Evolutionary conservation across 1,284 basidiomycete genomes (phyloP), one percentile per base, ranked within the genome.

Genomic region (Kalmanozyma brasiliensis): DNA sequence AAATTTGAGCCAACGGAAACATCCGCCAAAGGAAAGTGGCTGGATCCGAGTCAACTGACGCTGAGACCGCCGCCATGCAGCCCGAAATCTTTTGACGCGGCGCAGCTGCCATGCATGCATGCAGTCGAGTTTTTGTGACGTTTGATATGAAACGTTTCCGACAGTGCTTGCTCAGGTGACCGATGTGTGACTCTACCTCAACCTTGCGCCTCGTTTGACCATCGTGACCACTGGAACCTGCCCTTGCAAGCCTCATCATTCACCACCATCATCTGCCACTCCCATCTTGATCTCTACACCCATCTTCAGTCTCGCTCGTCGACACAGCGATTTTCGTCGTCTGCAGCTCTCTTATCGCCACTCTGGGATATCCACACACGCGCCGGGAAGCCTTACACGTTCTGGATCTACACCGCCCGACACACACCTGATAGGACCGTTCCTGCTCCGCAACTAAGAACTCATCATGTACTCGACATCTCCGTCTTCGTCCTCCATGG

Each of bases 391-490:
- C n/a, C n/a, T n/a, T n/a, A n/a, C n/a, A n/a, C n/a, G n/a, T n/a
- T n/a, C n/a, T n/a, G n/a, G n/a, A n/a, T n/a, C n/a, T n/a, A n/a
- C n/a, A n/a, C n/a, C n/a, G n/a, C n/a, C n/a, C n/a, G n/a, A n/a
- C n/a, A n/a, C n/a, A n/a, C n/a, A 20, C 20, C 36, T 29, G 7
- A 29, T 11, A 29, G 11, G 26, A 29, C 11, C 26, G 26, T 13
- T 19, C 20, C n/a, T 26, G 29, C 14, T 19, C 7, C 30, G 17
- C 9, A 17, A 16, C 30, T 44, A 42, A 17, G n/a, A n/a, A n/a
- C n/a, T n/a, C n/a, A n/a, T n/a, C 3, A 66, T 66, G 55, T 71
- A 66, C 35, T 66, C 63, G 32, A 66, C 63, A 24, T 71, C 68
- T 0, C 56, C 66, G 14, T 68, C 60, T 20, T 49, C 53, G 4